These are phyloP conservation scores for Pinus tabuliformis DNA, from an alignment of 75 land plant genomes.

Conservation along the genomic window DNA sequence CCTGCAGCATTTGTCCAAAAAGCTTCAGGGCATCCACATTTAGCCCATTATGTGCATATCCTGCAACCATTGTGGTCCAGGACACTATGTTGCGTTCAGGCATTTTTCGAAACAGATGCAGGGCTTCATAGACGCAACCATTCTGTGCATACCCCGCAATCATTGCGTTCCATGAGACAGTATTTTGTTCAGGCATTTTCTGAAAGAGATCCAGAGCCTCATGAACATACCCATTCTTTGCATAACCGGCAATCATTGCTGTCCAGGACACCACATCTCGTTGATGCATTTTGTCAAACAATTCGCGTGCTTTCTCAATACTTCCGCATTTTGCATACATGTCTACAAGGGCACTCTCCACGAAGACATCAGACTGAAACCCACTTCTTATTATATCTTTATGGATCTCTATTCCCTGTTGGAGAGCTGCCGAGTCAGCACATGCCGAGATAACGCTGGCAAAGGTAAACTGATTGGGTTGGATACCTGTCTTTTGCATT, in stretches of 20 bases:
- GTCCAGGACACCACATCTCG: slow-evolving; percentile 49
- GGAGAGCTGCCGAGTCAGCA: slow-evolving; percentile 1
- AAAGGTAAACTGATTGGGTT: slow-evolving; percentile 21
- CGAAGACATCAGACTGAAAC: slow-evolving; percentile 8
- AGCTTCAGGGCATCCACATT: slow-evolving; percentile 44
- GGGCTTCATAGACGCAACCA: slow-evolving; percentile 27
- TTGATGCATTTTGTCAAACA: slow-evolving; percentile 48
- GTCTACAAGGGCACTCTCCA: slow-evolving; percentile 15
- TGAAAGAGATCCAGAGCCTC: slow-evolving; percentile 47
- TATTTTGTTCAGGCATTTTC: slow-evolving; percentile 31
- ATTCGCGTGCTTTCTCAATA: slow-evolving; percentile 28
- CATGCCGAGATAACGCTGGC: slow-evolving; percentile 23
- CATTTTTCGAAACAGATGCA: slow-evolving; percentile 43
- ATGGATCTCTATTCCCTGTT: slow-evolving; percentile 15
- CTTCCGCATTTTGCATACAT: slow-evolving; percentile 23
- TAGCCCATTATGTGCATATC: slow-evolving; percentile 38
- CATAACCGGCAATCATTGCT: slow-evolving; percentile 58
- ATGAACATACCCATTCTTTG: slow-evolving; percentile 43
- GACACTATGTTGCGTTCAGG: slow-evolving; percentile 34
- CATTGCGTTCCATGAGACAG: background rate
- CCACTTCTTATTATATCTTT: slow-evolving; percentile 9
- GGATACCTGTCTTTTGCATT: slow-evolving; percentile 17
- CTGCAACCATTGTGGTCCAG: slow-evolving; percentile 78
- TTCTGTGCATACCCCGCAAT: slow-evolving; percentile 32
- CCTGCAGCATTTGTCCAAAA: slow-evolving; percentile 34